Base-by-base conservation (phyloP, 1,139 yeast genomes). In the Diutina siamensis region DNA sequence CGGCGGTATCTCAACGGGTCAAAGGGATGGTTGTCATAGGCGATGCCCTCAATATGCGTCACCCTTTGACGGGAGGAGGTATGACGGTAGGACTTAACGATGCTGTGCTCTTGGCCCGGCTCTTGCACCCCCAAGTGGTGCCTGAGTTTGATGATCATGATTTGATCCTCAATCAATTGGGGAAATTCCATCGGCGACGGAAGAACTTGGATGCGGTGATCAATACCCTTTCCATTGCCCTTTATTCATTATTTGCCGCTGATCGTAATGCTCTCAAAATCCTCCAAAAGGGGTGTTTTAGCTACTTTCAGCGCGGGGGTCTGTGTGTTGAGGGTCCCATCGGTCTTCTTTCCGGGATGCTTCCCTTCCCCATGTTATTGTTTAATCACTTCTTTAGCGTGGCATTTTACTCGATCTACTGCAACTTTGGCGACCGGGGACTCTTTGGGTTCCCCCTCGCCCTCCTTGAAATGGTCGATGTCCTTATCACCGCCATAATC, bases 1-100 rank as follows among this genome's bases (percentile, higher is more conserved):
- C 95, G 8, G 97, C 97, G 0, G 69, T 76, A 49, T 69, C 73
- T 45, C 75, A 71, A 53, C 71, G 71, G 15, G 72, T 77, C 44
- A 79, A 79, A 15, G 99, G 99, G n/a, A 67, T 88, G 47, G 70
- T 92, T 40, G 72, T 92, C 55, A 61, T 92, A 44, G 99, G 99
- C 38, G 99, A 92, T 60, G 87, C 98, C 2, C 72, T 89, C 57
- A 92, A 92, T 62, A 92, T 92, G 97, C 77, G 99, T 60, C 99
- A 92, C 62, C 99, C 99, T 18, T 73, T 92, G 51, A 92, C 98
- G 1, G 99, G 99, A 44, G 98, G 98, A 49, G 99, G 99, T 50
- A 92, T 92, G 99, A 89, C 97, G 10, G 98, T 92, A 41, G 97
- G 97, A 0, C 70, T 94, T 50, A 84, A 80, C 58, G 99, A 92